These are phyloP conservation scores for Tuber brumale DNA, from an alignment of 495 filamentous ascomycete species.

Conservation along the genomic window DNA sequence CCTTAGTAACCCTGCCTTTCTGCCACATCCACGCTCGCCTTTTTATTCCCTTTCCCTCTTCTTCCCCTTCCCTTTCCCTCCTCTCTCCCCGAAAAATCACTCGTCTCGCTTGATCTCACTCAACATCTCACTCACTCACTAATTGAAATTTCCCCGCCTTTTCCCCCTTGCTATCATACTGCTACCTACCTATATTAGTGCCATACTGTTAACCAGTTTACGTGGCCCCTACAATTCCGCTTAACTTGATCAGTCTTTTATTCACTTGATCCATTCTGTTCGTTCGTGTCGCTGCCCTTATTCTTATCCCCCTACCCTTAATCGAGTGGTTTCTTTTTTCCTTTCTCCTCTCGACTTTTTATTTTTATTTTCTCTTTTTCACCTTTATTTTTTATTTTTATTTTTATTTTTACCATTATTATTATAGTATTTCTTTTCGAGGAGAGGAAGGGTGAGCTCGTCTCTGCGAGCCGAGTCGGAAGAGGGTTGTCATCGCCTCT, in stretches of 20 bases:
- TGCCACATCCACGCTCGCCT: slow-evolving; percentile 1
- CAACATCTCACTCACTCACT: neutral
- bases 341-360: neutral
- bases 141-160: slow-evolving; percentile 3
- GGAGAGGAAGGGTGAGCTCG: neutral
- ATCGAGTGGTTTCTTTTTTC: neutral
- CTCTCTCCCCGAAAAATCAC: slow-evolving; percentile 17
- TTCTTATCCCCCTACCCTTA: neutral
- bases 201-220: neutral
- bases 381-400: neutral
- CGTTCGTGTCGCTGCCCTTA: neutral
- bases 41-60: neutral
- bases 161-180: neutral
- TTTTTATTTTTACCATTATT: neutral
- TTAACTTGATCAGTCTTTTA: neutral
- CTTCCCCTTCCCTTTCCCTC: neutral
- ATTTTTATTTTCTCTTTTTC: neutral
- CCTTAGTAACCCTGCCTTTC: slow-evolving; percentile 2
- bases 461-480: neutral
- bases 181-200: neutral
- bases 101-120: slow-evolving; percentile 9
- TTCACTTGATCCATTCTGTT: neutral
- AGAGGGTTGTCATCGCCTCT: slow-evolving; percentile 2
- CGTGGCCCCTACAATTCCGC: neutral
- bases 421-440: neutral